A percentile compares a stretch with the other conserved stretches of the same genome.
Evolutionary conservation across 2,329 filamentous ascomycete species (phyloP).

Genomic region (Paecilomyces sp.): DNA sequence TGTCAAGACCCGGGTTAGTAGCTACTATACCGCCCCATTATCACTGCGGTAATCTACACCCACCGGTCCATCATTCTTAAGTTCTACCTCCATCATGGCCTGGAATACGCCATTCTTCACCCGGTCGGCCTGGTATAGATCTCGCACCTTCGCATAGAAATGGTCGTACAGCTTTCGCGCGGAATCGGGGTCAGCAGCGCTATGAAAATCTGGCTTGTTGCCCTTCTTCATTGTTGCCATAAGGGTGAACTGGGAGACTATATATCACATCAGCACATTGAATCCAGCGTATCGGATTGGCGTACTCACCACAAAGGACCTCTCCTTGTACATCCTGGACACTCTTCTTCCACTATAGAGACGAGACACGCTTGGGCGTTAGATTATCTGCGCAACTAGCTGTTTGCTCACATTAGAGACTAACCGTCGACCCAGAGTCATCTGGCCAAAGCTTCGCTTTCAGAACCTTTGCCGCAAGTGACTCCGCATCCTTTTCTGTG

Average conservation of each 20-base stretch:
- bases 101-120: constrained; percentile 97
- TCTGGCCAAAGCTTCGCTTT: constrained; percentile 92
- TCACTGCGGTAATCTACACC: constrained; percentile 53
- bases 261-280: not conserved
- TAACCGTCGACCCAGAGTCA: constrained; percentile 60
- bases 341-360: constrained; percentile 73
- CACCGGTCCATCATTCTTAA: constrained; percentile 79
- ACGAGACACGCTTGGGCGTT: constrained; percentile 1
- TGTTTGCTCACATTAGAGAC: not conserved
- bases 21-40: constrained; percentile 46
- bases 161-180: constrained; percentile 76
- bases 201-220: constrained; percentile 91
- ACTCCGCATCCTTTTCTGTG: constrained; percentile 78
- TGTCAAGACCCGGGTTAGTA: not conserved
- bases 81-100: constrained; percentile 95
- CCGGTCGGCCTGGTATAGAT: constrained; percentile 62
- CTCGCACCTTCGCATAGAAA: constrained; percentile 70
- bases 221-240: constrained; percentile 92
- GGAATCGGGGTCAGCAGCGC: constrained; percentile 69
- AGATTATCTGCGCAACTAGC: not conserved
- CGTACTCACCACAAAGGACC: constrained; percentile 74
- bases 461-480: constrained; percentile 74
- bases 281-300: not conserved
- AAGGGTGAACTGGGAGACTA: constrained; percentile 95
- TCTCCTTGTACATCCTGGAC: constrained; percentile 86